These are phyloP conservation scores for Colletotrichum tropicale DNA, from an alignment of 2,329 filamentous ascomycete species.

Conservation along the genomic window DNA sequence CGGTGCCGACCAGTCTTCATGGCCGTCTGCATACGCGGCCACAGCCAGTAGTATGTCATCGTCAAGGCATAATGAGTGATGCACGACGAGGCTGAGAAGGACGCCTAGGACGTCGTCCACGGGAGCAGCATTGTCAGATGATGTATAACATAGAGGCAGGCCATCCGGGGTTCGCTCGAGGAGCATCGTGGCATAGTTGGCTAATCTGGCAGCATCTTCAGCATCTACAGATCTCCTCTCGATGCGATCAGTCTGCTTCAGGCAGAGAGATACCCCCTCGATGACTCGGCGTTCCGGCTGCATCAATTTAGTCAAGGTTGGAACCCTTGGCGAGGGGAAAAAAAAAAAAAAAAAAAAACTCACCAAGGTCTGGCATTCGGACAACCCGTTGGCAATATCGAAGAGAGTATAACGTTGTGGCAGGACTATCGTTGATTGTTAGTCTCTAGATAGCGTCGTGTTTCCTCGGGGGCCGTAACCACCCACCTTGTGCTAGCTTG, in stretches of 20 bases:
- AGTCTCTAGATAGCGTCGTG: not conserved
- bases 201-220: not conserved
- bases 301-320: not conserved
- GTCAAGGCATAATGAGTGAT: not conserved
- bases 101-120: not conserved
- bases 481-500: not conserved
- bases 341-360: not conserved
- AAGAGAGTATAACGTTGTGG: not conserved
- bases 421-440: not conserved
- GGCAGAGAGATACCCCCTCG: not conserved
- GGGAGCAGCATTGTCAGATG: not conserved
- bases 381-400: not conserved
- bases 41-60: conserved; percentile 31
- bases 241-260: not conserved
- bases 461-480: not conserved
- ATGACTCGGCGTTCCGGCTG: not conserved
- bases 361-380: not conserved
- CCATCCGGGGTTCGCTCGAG: not conserved
- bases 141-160: not conserved
- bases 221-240: not conserved
- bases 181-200: not conserved
- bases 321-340: not conserved
- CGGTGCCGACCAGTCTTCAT: conserved; percentile 42
- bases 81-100: not conserved
- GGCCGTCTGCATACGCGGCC: conserved; percentile 33